Evolutionary conservation across 768 basidiomycete species (phyloP).

Genomic region (Boletus barrowsii): DNA sequence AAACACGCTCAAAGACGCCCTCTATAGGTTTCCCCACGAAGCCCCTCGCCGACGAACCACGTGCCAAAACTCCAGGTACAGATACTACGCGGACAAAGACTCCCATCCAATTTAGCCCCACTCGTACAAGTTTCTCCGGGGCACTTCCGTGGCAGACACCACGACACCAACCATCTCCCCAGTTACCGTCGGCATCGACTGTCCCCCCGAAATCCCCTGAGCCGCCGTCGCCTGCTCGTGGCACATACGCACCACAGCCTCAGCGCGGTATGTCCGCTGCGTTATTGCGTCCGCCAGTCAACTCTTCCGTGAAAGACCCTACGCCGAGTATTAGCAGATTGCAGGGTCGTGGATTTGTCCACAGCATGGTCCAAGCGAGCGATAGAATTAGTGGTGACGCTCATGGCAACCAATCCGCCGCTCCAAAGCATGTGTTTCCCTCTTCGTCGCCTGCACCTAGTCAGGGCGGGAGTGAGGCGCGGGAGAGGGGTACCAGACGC

Average conservation of each 20-base stretch:
- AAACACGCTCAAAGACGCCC: slow-evolving; percentile 20
- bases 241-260: slow-evolving; percentile 42
- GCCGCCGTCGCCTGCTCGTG: slow-evolving; percentile 39
- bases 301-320: slow-evolving; percentile 58
- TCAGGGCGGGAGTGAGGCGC: slow-evolving; percentile 33
- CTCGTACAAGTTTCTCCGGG: slow-evolving; percentile 15
- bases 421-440: slow-evolving; percentile 26
- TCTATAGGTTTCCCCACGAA: slow-evolving; percentile 11
- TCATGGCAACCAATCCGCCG: slow-evolving; percentile 32
- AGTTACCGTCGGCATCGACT: slow-evolving; percentile 32
- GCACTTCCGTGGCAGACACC: slow-evolving; percentile 23
- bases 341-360: slow-evolving; percentile 84
- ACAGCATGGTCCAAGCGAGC: slow-evolving; percentile 75
- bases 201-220: slow-evolving; percentile 12
- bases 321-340: slow-evolving; percentile 81
- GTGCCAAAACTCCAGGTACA: slow-evolving; percentile 17
- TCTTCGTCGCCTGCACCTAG: slow-evolving; percentile 31
- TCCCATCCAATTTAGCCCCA: slow-evolving; percentile 14
- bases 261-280: slow-evolving; percentile 49
- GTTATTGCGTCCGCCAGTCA: slow-evolving; percentile 45
- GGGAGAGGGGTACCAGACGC: slow-evolving; percentile 37
- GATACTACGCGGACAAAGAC: slow-evolving; percentile 19
- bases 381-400: slow-evolving; percentile 42
- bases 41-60: slow-evolving; percentile 17
- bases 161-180: slow-evolving; percentile 29